phyloP scores from a whole-genome alignment of 2,329 filamentous ascomycete genomes.

The Alternaria solani region DNA sequence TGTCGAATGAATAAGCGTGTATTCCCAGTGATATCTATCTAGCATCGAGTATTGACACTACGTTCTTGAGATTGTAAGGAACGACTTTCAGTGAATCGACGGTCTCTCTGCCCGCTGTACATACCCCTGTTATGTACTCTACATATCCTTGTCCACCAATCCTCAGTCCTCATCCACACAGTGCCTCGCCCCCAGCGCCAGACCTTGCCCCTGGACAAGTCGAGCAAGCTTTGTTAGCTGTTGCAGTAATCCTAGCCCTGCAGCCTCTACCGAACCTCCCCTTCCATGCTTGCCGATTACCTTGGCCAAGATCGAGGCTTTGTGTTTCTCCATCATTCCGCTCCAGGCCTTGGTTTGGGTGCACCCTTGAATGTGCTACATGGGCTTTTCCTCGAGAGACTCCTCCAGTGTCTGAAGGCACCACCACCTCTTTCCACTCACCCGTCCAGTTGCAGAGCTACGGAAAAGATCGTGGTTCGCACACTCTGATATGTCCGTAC shows the following conservation, averaged over 20 bases:
- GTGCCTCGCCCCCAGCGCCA: neutral
- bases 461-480: neutral
- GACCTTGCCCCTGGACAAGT: neutral
- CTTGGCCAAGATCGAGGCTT: neutral
- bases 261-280: neutral
- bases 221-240: neutral
- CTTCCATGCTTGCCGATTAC: neutral
- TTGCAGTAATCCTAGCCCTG: neutral
- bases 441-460: neutral
- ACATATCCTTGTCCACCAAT: neutral
- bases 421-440: neutral
- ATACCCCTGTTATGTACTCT: neutral
- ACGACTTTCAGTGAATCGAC: neutral
- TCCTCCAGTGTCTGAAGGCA: neutral
- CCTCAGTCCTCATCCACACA: neutral
- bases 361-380: neutral
- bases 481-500: neutral
- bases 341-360: neutral
- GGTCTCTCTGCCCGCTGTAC: neutral
- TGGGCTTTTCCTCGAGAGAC: neutral
- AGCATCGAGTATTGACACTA: neutral
- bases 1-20: neutral
- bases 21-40: neutral
- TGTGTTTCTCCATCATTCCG: neutral
- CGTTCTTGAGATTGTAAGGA: neutral